Percentiles rank a stretch among this genome's conserved stretches.
These are phyloP conservation scores for Aspergillus novofumigatus DNA, from an alignment of 2,329 filamentous ascomycete genomes.

Conservation along the genomic window DNA sequence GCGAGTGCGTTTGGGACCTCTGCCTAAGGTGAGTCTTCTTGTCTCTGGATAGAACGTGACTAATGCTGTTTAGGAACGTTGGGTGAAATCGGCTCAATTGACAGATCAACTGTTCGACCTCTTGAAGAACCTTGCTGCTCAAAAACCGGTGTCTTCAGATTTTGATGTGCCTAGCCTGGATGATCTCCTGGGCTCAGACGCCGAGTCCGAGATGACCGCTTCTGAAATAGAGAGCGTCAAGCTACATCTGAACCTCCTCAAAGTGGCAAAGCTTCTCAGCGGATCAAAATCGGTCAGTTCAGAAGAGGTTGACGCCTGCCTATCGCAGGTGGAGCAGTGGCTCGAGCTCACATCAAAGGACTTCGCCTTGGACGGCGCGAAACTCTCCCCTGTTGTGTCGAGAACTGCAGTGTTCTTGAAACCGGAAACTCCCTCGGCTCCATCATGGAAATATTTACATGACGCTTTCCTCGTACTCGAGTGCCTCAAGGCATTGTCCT, in stretches of 20 bases:
- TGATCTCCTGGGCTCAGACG: slow-evolving; percentile 20
- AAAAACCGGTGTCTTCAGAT: slow-evolving; percentile 28
- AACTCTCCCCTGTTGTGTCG: slow-evolving; percentile 18
- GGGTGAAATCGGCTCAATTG: slow-evolving; percentile 31
- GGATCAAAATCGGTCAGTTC: slow-evolving; percentile 29
- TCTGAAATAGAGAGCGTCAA: slow-evolving; percentile 31
- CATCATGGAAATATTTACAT: slow-evolving; percentile 43
- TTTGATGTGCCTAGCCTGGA: slow-evolving; percentile 25
- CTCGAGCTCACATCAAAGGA: slow-evolving; percentile 23
- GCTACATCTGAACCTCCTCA: slow-evolving; percentile 32
- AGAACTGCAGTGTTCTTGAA: slow-evolving; percentile 23
- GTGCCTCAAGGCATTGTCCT: slow-evolving; percentile 36
- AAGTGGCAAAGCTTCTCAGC: slow-evolving; percentile 28
- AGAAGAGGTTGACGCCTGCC: slow-evolving; percentile 26
- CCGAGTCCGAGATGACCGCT: slow-evolving; percentile 30
- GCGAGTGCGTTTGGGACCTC: slow-evolving; percentile 35
- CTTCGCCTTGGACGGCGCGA: slow-evolving; percentile 17
- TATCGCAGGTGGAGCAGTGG: slow-evolving; percentile 29
- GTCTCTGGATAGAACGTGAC: background rate
- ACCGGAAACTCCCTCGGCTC: slow-evolving; percentile 24
- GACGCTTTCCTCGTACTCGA: slow-evolving; percentile 36
- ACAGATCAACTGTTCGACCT: slow-evolving; percentile 35
- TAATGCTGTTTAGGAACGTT: slow-evolving; percentile 30
- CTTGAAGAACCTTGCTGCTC: slow-evolving; percentile 27
- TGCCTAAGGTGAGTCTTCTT: slow-evolving; percentile 31